A percentile compares a stretch with the other conserved stretches of the same genome.
Evolutionary conservation across 2,329 filamentous ascomycete species (phyloP).

Genomic region (Lachnellula arida): DNA sequence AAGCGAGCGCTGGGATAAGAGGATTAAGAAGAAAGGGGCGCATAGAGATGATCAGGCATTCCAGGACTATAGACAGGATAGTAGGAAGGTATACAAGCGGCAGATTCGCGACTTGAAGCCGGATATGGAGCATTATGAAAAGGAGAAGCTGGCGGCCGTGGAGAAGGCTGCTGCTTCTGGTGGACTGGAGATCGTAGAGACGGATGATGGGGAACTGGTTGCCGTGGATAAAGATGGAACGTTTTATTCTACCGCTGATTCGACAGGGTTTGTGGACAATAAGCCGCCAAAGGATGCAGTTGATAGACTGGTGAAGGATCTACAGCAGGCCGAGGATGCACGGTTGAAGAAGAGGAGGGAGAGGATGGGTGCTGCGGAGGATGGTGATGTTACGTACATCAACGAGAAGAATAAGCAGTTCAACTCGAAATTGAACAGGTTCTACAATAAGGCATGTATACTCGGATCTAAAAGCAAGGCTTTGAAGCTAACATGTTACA

Average conservation of each 20-base stretch:
- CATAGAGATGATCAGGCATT: slow-evolving; percentile 85
- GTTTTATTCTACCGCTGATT: slow-evolving; percentile 86
- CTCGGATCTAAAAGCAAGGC: not conserved
- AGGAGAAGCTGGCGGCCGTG: slow-evolving; percentile 78
- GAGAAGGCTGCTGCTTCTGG: slow-evolving; percentile 81
- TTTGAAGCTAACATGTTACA: slow-evolving; percentile 30
- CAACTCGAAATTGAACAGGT: slow-evolving; percentile 91
- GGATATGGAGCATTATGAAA: slow-evolving; percentile 79
- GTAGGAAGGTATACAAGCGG: slow-evolving; percentile 88
- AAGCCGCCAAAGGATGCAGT: slow-evolving; percentile 83
- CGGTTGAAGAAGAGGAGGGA: slow-evolving; percentile 82
- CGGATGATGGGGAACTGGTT: slow-evolving; percentile 88
- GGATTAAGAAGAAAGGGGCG: slow-evolving; percentile 77
- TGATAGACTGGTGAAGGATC: slow-evolving; percentile 79
- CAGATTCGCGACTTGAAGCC: slow-evolving; percentile 75
- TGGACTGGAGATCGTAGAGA: slow-evolving; percentile 89
- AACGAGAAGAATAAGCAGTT: slow-evolving; percentile 99
- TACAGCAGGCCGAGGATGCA: slow-evolving; percentile 83
- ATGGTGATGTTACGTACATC: slow-evolving; percentile 94
- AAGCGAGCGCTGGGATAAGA: slow-evolving; percentile 88
- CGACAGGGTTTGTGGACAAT: slow-evolving; percentile 74
- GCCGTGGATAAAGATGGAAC: slow-evolving; percentile 87
- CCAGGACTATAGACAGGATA: slow-evolving; percentile 81
- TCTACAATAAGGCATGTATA: slow-evolving; percentile 77
- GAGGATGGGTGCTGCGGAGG: slow-evolving; percentile 71